phyloP scores from a whole-genome alignment of 1,139 yeast species.

The Geotrichum bryndzae region DNA sequence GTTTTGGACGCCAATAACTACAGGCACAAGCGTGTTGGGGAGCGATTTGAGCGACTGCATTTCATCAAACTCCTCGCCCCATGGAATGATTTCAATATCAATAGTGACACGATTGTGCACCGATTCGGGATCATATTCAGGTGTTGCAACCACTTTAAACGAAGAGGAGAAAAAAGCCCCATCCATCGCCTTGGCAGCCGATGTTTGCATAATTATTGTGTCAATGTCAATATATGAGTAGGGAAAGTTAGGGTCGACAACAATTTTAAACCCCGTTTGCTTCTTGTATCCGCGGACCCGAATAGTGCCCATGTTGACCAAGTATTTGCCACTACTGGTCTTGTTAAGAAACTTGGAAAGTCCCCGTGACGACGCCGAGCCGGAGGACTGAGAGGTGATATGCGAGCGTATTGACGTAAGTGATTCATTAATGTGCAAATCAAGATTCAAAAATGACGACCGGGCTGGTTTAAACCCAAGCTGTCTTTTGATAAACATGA shows the following conservation, averaged over 20 bases:
- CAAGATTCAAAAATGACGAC: not conserved
- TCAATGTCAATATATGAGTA: constrained; percentile 14
- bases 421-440: not conserved
- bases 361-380: not conserved
- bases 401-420: not conserved
- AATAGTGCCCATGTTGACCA: constrained; percentile 10
- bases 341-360: no score
- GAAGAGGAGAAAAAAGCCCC: not conserved
- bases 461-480: not conserved
- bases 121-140: constrained; percentile 7
- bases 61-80: not conserved
- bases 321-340: not conserved
- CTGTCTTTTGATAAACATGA: not conserved
- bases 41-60: not conserved
- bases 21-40: not conserved
- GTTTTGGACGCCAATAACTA: not conserved
- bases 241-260: constrained; percentile 15
- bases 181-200: not conserved
- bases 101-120: constrained; percentile 2
- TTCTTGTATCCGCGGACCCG: not conserved
- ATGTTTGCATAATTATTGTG: constrained; percentile 5
- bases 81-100: constrained; percentile 1
- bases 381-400: not conserved
- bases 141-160: constrained; percentile 8
- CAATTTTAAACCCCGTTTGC: constrained; percentile 3